Conservation (phyloP, 164 flowering plant genomes). For the Tinospora cordifolia region DNA sequence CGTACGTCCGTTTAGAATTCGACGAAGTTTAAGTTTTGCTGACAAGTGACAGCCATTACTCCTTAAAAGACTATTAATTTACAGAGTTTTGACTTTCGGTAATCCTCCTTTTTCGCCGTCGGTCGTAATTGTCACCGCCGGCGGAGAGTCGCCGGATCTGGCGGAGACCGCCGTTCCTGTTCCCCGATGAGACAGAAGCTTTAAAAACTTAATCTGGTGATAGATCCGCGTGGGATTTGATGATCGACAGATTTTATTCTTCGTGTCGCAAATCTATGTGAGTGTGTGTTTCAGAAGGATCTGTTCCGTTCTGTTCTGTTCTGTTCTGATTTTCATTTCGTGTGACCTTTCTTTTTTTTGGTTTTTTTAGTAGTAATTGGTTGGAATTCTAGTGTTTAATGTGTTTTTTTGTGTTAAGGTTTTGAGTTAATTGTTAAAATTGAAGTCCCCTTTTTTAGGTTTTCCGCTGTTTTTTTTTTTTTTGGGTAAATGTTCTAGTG, state of each 20-base stretch:
- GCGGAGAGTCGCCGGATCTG: slow-evolving; percentile 1
- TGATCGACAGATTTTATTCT: slow-evolving; percentile 6
- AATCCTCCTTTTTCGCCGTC: background rate
- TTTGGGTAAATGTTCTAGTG: background rate
- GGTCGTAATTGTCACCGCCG: slow-evolving; percentile 2
- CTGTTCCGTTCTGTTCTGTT: background rate
- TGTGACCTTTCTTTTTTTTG: background rate
- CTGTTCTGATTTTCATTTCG: background rate
- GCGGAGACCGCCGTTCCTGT: background rate
- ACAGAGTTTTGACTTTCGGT: background rate
- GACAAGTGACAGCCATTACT: slow-evolving; percentile 1
- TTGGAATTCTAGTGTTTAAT: background rate
- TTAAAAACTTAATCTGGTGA: background rate
- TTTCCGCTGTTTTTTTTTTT: background rate
- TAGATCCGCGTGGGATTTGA: background rate
- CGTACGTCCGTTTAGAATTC: background rate
- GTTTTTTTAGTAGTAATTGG: background rate
- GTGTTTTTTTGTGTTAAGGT: background rate
- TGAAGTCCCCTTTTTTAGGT: background rate
- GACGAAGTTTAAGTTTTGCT: background rate
- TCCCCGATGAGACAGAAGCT: background rate
- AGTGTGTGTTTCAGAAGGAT: background rate
- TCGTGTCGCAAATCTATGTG: slow-evolving; percentile 7
- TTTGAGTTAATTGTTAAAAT: slow-evolving; percentile 8
- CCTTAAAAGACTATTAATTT: background rate